These are phyloP conservation scores for Alternaria sp. DNA, from an alignment of 2,329 filamentous ascomycete species.

Conservation along the genomic window DNA sequence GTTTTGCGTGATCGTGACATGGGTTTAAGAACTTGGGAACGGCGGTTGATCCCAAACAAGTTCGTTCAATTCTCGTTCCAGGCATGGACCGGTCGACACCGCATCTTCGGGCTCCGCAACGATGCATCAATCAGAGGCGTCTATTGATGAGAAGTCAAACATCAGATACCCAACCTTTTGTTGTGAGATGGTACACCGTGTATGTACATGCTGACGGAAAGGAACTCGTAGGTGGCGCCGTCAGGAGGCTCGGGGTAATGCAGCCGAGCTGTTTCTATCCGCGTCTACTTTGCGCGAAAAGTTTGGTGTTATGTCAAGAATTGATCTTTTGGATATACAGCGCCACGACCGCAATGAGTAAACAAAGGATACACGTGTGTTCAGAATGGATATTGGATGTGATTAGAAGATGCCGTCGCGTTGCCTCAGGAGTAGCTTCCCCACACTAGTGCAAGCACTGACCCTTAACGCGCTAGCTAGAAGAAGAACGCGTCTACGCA, in stretches of 20 bases:
- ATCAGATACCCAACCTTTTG: neutral
- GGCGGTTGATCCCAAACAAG: neutral
- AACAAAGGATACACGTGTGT: neutral
- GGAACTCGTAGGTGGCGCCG: neutral
- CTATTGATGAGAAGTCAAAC: neutral
- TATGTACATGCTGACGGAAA: neutral
- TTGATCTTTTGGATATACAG: neutral
- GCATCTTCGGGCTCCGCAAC: neutral
- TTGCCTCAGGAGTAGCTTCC: neutral
- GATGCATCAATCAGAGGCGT: neutral
- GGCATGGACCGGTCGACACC: neutral
- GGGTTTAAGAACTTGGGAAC: neutral
- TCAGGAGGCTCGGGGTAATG: neutral
- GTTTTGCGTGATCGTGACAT: conserved; percentile 2
- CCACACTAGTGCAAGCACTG: neutral
- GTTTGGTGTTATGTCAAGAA: neutral
- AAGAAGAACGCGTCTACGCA: neutral
- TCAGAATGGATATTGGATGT: neutral
- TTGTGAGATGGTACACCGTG: neutral
- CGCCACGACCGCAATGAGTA: neutral
- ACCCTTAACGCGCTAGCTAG: neutral
- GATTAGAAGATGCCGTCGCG: neutral
- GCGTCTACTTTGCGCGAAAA: neutral
- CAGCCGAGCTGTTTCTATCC: neutral
- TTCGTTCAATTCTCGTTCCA: neutral